phyloP scores from a whole-genome alignment of 495 filamentous ascomycete genomes.

The Aspergillus sclerotioniger region DNA sequence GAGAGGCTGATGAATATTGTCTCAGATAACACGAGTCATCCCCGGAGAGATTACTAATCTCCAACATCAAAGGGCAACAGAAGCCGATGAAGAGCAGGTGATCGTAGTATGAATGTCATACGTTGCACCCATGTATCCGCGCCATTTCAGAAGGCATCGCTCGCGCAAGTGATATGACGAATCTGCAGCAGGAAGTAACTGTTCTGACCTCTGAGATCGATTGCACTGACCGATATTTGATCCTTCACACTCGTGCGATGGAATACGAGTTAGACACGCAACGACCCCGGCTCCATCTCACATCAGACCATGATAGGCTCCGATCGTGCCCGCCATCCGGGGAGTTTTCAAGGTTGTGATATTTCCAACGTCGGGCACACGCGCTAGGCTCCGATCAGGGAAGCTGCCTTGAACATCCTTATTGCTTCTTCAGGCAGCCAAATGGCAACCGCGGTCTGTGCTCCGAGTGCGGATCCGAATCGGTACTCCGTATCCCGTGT shows the following conservation, averaged over 20 bases:
- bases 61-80: not conserved
- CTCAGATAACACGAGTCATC: not conserved
- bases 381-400: too few species aligned
- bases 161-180: too few species aligned
- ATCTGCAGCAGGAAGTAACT: not conserved
- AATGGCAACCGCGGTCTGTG: not conserved
- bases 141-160: too few species aligned
- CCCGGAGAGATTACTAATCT: not conserved
- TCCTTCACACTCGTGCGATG: not conserved
- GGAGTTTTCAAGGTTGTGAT: not conserved
- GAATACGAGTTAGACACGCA: not conserved
- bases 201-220: too few species aligned
- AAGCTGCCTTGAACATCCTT: not conserved
- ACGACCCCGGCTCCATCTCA: not conserved
- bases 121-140: too few species aligned
- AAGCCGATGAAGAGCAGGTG: not conserved
- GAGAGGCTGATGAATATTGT: not conserved
- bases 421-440: not conserved
- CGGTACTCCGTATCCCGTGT: too few species aligned
- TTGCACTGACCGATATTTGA: not conserved
- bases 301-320: not conserved
- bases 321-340: not conserved
- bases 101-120: not conserved
- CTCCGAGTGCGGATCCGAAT: not conserved
- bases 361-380: not conserved